Base-by-base conservation (phyloP, 768 basidiomycete species). In the Melanogaster broomeanus region DNA sequence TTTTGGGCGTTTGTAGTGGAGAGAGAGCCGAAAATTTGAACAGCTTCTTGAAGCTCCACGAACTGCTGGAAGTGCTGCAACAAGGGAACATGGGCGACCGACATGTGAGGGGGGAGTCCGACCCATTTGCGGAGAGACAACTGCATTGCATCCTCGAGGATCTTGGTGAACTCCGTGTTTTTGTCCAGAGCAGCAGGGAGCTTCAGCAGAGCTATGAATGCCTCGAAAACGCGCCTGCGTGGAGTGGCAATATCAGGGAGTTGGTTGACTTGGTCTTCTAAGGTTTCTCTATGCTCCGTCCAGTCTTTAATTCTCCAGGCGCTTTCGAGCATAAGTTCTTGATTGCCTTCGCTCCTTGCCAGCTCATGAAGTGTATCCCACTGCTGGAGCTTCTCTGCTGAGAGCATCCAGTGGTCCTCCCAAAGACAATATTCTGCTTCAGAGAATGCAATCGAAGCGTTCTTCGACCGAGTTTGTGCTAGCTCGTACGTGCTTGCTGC, bases 401-500 rank as follows among this genome's bases (percentile, higher is more conserved):
- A 81, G 8, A 95, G 74, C 52, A 99, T 90, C 96, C 97, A 99
- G 67, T 99, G 97, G 66, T 99, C 97, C 62, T 99, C 97, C 97
- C 97, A 99, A 18, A 99, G 75, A 61, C 90, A 93, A 67, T 95
- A 98, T 68, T 99, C 97, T 2, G 88, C 78, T 68, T 99, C 97
- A 12, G 90, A 88, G 74, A 95, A 98, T 2, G 94, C 85, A 47
- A 97, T 83, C 6, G 81, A 74, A 5, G 93, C 92, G 4, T 81
- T 77, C 41, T 93, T 80, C 8, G 93, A 87, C 68, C 87, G 90
- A 58, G 76, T 85, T 70, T 98, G 95, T 1, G 95, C 97, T 22
- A 76, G 73, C 70, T 99, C 97, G 69, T 99, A 98, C 35, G 87
- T 80, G 53, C 77, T 82, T 34, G 90, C 82, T 0, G 97, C 94